Evolutionary conservation across 2,329 filamentous ascomycete species (phyloP).

Genomic region (Didymella keratinophila): DNA sequence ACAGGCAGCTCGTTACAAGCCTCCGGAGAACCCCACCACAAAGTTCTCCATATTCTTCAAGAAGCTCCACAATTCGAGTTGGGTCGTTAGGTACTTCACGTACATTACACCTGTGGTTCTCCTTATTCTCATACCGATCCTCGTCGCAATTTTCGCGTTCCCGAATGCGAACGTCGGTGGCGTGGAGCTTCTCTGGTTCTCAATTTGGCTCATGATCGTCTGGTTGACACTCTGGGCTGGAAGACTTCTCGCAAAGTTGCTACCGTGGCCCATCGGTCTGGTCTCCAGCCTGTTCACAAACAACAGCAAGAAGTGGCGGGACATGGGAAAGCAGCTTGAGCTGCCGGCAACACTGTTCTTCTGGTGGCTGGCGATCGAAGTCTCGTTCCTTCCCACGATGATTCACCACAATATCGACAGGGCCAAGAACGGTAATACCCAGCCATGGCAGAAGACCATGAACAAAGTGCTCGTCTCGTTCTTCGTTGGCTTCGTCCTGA

Average conservation of each 20-base stretch:
- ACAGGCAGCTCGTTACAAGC: constrained; percentile 69
- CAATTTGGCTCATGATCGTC: constrained; percentile 91
- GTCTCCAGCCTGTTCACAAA: constrained; percentile 81
- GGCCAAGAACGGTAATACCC: constrained; percentile 47
- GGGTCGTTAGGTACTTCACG: constrained; percentile 72
- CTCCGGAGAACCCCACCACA: constrained; percentile 68
- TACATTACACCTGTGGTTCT: constrained; percentile 73
- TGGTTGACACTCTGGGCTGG: constrained; percentile 91
- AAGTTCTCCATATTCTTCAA: constrained; percentile 71
- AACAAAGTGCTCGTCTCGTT: constrained; percentile 87
- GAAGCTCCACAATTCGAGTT: constrained; percentile 69
- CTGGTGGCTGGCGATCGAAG: constrained; percentile 86
- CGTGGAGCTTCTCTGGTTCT: constrained; percentile 86
- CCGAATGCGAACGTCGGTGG: constrained; percentile 72
- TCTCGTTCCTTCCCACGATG: constrained; percentile 87
- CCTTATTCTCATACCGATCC: constrained; percentile 71
- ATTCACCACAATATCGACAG: constrained; percentile 66
- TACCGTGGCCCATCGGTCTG: constrained; percentile 68
- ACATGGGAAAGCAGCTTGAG: constrained; percentile 85
- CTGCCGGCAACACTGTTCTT: constrained; percentile 86
- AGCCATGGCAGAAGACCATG: constrained; percentile 76
- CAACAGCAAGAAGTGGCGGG: constrained; percentile 91
- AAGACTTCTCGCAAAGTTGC: constrained; percentile 68
- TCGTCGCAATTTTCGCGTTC: constrained; percentile 69
- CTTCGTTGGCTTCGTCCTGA: constrained; percentile 81